Evolutionary conservation across 805 yeast genomes (phyloP), one percentile per base, ranked within the genome.

Genomic region (Saccharomycopsis sp.): DNA sequence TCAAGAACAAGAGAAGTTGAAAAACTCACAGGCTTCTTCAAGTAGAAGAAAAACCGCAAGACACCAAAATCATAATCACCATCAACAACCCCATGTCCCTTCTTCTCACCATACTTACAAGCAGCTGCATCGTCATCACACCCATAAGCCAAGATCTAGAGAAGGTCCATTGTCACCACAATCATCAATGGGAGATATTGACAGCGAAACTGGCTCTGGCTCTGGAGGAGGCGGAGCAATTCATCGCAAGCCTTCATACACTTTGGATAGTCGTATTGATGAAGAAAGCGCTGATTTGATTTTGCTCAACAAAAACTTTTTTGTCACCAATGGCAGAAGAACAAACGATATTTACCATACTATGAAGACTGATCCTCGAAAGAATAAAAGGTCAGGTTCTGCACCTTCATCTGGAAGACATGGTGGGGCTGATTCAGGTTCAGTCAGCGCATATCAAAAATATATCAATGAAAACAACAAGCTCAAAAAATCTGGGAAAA

Each of bases 241-340:
- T n/a, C n/a, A n/a, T n/a, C n/a, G n/a, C n/a, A n/a, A n/a, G n/a
- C n/a, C n/a, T n/a, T n/a, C n/a, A n/a, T n/a, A n/a, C n/a, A n/a
- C n/a, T n/a, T 30, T 46, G 21, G 40, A 36, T 19, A 32, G 30
- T 18, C 49, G 42, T 19, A 39, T 46, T 34, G 48, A 43, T 31
- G 48, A 46, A 34, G 48, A 46, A n/a, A 43, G 39, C 23, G 49
- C 49, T 10, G 49, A 46, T 26, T 25, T 46, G 29, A 41, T 43
- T 7, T 31, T 46, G 17, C 26, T 43, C 16, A 46, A 46, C 30
- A 46, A 46, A 30, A 46, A 46, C 30, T 46, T 46, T 20, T 46
- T 46, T 35, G 49, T 46, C 19, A 43, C 49, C 4, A 46, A 46
- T 30, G 49, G 49, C 10, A 21, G 42, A 13, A 20, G 49, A 9